phyloP scores from a whole-genome alignment of 2,329 filamentous ascomycete species.

The Fusarium abutilonis region DNA sequence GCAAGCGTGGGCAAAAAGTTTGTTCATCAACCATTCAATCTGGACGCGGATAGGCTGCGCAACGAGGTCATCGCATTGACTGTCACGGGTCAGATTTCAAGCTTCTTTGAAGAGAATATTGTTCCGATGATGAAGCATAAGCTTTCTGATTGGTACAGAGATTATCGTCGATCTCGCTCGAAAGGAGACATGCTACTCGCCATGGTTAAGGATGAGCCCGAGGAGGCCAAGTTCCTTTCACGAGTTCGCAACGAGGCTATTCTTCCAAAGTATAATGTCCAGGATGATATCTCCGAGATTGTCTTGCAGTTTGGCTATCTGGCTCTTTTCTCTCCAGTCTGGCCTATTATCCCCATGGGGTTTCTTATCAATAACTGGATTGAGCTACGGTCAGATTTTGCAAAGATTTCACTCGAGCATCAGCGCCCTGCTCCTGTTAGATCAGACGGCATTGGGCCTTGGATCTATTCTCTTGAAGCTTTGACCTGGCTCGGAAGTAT shows the following conservation, averaged over 20 bases:
- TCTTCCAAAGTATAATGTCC: conserved; percentile 75
- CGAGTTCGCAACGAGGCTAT: conserved; percentile 74
- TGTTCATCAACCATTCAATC: conserved; percentile 65
- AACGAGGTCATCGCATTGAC: conserved; percentile 81
- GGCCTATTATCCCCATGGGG: conserved; percentile 77
- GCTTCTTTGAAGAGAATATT: conserved; percentile 76
- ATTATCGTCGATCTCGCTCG: conserved; percentile 49
- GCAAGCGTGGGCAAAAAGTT: conserved; percentile 59
- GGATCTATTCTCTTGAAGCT: conserved; percentile 73
- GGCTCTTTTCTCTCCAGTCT: conserved; percentile 76
- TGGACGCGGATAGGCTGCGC: conserved; percentile 72
- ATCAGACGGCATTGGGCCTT: conserved; percentile 78
- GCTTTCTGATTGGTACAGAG: conserved; percentile 58
- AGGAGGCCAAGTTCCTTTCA: conserved; percentile 71
- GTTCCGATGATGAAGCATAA: conserved; percentile 74
- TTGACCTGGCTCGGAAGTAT: conserved; percentile 78
- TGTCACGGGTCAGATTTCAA: conserved; percentile 76
- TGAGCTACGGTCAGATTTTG: conserved; percentile 78
- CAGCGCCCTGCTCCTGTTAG: conserved; percentile 75
- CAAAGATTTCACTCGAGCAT: conserved; percentile 80
- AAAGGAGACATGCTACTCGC: conserved; percentile 58
- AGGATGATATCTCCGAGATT: conserved; percentile 77
- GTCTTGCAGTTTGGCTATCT: conserved; percentile 79
- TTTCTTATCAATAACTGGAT: conserved; percentile 83
- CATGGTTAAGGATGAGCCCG: conserved; percentile 64